phyloP scores from a whole-genome alignment of 192 early-diverging fungal genomes.

The Coemansia aciculifera region DNA sequence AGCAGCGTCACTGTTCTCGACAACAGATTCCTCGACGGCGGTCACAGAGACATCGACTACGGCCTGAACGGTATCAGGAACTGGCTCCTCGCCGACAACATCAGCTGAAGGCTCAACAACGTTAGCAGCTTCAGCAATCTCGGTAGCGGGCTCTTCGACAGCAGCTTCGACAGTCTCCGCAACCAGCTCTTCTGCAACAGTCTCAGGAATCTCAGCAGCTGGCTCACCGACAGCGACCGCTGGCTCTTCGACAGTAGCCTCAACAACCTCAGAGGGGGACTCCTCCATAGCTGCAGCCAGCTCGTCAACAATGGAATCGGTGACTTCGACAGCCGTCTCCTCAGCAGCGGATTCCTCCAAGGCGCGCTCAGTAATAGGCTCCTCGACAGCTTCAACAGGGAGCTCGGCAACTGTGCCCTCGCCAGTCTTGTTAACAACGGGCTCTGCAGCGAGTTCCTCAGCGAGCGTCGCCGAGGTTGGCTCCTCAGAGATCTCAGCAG shows the following conservation, averaged over 20 bases:
- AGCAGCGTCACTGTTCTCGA: background rate
- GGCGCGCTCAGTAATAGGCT: background rate
- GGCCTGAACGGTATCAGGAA: background rate
- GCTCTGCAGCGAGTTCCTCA: background rate
- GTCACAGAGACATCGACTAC: background rate
- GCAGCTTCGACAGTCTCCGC: background rate
- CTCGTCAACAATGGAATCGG: background rate
- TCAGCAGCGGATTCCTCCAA: background rate
- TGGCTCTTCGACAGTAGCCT: no score
- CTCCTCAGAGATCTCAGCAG: background rate
- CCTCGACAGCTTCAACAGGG: background rate
- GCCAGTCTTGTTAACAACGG: background rate
- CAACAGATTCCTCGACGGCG: background rate
- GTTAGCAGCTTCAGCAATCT: background rate
- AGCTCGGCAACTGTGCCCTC: background rate
- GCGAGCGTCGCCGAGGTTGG: no score
- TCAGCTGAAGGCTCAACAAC: background rate
- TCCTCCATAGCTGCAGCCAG: background rate
- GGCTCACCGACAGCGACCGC: background rate
- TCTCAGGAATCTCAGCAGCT: background rate
- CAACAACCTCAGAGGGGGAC: no score
- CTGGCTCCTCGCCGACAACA: background rate
- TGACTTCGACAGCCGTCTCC: background rate
- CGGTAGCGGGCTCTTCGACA: background rate
- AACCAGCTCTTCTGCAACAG: background rate